A percentile compares a stretch with the other conserved stretches of the same genome.
These are phyloP conservation scores for Microdochium paspali DNA, from an alignment of 2,329 filamentous ascomycete genomes.

Conservation along the genomic window DNA sequence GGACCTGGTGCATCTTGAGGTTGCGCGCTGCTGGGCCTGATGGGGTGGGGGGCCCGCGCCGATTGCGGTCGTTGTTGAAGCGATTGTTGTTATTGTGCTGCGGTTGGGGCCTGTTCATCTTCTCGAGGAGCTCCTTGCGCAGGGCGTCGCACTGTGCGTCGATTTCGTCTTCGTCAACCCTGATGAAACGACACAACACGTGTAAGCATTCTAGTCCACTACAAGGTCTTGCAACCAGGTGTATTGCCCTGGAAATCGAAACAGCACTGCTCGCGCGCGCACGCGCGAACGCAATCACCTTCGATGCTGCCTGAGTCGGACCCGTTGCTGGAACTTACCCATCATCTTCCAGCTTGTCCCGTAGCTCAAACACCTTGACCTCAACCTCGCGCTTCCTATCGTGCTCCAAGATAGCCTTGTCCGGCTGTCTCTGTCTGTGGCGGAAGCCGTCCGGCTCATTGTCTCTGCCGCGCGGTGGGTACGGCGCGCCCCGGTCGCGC, in stretches of 20 bases:
- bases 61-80: background rate
- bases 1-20: constrained; percentile 87
- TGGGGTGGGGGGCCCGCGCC: background rate
- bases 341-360: constrained; percentile 87
- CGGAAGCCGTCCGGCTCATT: constrained; percentile 59
- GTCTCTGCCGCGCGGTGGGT: constrained; percentile 49
- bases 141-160: constrained; percentile 64
- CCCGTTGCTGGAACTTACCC: too few species aligned
- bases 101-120: constrained; percentile 31
- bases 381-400: constrained; percentile 87
- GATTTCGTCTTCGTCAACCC: constrained; percentile 82
- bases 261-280: too few species aligned
- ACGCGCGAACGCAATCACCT: too few species aligned
- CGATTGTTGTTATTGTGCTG: background rate
- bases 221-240: too few species aligned
- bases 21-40: constrained; percentile 34
- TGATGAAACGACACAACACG: constrained; percentile 22
- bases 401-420: constrained; percentile 88
- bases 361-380: constrained; percentile 83
- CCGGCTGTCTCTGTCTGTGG: constrained; percentile 74
- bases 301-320: background rate
- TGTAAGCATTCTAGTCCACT: too few species aligned
- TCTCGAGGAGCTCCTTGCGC: constrained; percentile 50
- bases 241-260: too few species aligned
- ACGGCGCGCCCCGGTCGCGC: constrained; percentile 71